Evolutionary conservation across 805 yeast genomes (phyloP).

Genomic region (Nakazawaea molendinolei): DNA sequence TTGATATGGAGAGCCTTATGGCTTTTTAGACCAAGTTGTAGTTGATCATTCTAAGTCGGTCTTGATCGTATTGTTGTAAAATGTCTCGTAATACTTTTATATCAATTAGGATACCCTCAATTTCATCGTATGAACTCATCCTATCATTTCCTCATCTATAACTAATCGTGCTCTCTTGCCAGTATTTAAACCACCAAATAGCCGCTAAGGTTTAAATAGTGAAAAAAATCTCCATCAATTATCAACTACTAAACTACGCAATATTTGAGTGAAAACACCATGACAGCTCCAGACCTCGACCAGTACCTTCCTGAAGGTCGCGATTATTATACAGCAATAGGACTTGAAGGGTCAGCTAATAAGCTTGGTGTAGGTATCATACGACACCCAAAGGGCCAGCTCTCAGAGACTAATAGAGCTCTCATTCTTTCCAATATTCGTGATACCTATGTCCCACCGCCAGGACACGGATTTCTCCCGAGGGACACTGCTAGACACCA

Average conservation of each 20-base stretch:
- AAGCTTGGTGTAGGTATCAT: conserved; percentile 93
- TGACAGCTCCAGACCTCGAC: conserved; percentile 31
- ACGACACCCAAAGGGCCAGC: conserved; percentile 59
- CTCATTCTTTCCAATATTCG: conserved; percentile 81
- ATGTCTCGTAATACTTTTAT: too few relatives aligned
- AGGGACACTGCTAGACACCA: conserved; percentile 97
- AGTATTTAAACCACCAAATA: too few relatives aligned
- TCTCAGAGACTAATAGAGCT: conserved; percentile 54
- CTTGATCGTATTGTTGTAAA: too few relatives aligned
- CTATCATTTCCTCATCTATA: too few relatives aligned
- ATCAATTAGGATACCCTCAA: too few relatives aligned
- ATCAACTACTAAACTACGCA: not conserved
- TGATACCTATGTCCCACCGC: conserved; percentile 93
- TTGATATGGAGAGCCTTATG: too few relatives aligned
- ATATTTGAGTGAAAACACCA: not conserved
- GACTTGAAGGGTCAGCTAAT: conserved; percentile 96
- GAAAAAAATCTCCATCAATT: not conserved
- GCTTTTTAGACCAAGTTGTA: too few relatives aligned
- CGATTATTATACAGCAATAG: conserved; percentile 64
- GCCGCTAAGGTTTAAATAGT: too few relatives aligned
- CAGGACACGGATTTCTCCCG: conserved; percentile 97
- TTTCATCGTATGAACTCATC: too few relatives aligned
- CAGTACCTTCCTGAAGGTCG: conserved; percentile 32
- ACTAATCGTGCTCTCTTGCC: too few relatives aligned
- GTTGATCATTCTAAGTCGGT: too few relatives aligned